These are phyloP conservation scores for Coniochaeta ligniaria DNA, from an alignment of 2,329 filamentous ascomycete species.

Conservation along the genomic window DNA sequence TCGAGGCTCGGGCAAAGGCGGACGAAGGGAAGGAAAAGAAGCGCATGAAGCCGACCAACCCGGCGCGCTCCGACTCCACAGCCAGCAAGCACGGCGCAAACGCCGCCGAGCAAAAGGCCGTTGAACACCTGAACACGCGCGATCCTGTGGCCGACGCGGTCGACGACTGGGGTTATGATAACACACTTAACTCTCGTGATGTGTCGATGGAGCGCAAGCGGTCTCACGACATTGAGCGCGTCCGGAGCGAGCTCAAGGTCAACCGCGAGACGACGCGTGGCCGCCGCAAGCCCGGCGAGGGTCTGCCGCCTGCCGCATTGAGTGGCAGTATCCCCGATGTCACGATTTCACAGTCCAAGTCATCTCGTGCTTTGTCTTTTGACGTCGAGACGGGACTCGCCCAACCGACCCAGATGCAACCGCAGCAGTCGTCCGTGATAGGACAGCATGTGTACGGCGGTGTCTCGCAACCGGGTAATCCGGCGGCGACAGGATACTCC, in stretches of 20 bases:
- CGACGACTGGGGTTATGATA: conserved; percentile 33
- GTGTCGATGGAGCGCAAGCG: conserved; percentile 25
- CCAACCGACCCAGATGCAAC: neutral
- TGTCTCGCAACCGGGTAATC: neutral
- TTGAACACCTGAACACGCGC: conserved; percentile 34
- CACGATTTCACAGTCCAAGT: neutral
- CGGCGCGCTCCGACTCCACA: conserved; percentile 11
- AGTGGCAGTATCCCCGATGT: conserved; percentile 8
- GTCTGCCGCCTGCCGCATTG: conserved; percentile 25
- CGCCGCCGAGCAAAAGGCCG: conserved; percentile 33
- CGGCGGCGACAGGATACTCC: neutral
- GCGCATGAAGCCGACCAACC: conserved; percentile 52
- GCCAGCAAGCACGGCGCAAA: conserved; percentile 3
- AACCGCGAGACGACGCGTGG: conserved; percentile 40
- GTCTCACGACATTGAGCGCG: conserved; percentile 28
- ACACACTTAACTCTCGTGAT: conserved; percentile 22
- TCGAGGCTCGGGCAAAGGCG: conserved; percentile 52
- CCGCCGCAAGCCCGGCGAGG: conserved; percentile 41
- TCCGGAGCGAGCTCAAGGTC: conserved; percentile 24
- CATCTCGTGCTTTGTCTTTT: neutral
- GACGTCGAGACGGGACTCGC: neutral
- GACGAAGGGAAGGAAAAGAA: conserved; percentile 53
- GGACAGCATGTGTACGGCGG: neutral
- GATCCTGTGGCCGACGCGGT: conserved; percentile 22
- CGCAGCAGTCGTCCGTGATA: neutral